These are phyloP conservation scores for Aquilaria agallochum DNA, from an alignment of 441 rosid genomes.

Conservation along the genomic window DNA sequence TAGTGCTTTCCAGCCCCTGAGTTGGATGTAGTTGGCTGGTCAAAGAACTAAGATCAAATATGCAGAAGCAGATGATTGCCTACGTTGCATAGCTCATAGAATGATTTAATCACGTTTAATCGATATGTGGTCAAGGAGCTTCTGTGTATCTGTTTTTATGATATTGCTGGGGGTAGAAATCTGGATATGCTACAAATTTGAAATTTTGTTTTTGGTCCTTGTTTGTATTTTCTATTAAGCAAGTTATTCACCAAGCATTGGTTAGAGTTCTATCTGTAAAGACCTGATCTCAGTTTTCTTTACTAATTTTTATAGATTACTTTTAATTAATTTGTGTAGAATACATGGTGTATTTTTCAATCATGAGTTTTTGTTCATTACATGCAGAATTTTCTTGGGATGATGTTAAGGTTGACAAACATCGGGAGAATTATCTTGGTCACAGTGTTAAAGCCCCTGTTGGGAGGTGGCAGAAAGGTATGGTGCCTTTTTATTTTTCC, in stretches of 20 bases:
- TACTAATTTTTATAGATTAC: too few species aligned
- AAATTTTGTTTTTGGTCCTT: background rate
- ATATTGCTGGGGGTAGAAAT: too few species aligned
- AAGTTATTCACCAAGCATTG: background rate
- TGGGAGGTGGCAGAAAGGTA: conserved; percentile 99
- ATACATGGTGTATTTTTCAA: conserved; percentile 1
- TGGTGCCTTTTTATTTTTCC: background rate
- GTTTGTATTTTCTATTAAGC: background rate
- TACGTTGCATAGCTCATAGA: too few species aligned
- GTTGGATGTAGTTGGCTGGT: too few species aligned
- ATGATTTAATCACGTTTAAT: too few species aligned
- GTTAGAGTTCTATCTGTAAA: background rate
- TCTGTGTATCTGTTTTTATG: too few species aligned
- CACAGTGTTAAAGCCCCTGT: conserved; percentile 95
- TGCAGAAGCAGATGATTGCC: too few species aligned
- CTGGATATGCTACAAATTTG: background rate
- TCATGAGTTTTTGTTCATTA: conserved; percentile 4
- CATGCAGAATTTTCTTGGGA: conserved; percentile 94
- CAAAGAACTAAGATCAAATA: too few species aligned
- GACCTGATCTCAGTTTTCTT: too few species aligned
- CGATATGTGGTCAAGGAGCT: too few species aligned
- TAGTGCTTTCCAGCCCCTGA: too few species aligned
- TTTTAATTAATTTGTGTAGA: too few species aligned
- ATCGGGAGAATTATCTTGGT: conserved; percentile 91
- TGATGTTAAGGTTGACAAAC: conserved; percentile 90